These are phyloP conservation scores for Penstemon davidsonii DNA, from an alignment of 257 asterid genomes.

Conservation along the genomic window DNA sequence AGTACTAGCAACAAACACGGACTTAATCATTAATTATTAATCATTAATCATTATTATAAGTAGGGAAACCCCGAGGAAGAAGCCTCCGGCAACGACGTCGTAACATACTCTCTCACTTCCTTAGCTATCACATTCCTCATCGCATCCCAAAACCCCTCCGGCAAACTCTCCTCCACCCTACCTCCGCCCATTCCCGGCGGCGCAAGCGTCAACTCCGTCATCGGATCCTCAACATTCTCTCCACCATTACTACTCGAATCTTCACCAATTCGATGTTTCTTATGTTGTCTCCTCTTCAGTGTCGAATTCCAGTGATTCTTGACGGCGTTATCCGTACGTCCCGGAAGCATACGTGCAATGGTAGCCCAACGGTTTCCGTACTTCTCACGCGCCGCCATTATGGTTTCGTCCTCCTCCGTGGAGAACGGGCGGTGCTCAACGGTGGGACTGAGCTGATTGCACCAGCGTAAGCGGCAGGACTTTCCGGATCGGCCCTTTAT, in stretches of 20 bases:
- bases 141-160: slow-evolving; percentile 71
- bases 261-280: neutral
- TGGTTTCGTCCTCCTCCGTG: slow-evolving; percentile 60
- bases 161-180: slow-evolving; percentile 37
- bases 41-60: slow-evolving; percentile 3
- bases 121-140: slow-evolving; percentile 73
- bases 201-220: slow-evolving; percentile 68
- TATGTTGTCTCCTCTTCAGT: slow-evolving; percentile 47
- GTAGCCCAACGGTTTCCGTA: slow-evolving; percentile 89
- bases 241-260: slow-evolving; percentile 17
- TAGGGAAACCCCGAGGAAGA: slow-evolving; percentile 49
- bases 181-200: slow-evolving; percentile 65
- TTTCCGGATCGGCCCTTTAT: slow-evolving; percentile 82
- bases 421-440: slow-evolving; percentile 88
- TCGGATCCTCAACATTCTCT: slow-evolving; percentile 43
- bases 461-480: slow-evolving; percentile 83
- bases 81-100: slow-evolving; percentile 54
- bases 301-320: slow-evolving; percentile 89
- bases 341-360: slow-evolving; percentile 77
- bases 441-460: slow-evolving; percentile 76
- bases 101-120: slow-evolving; percentile 72
- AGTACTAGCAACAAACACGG: no score
- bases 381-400: slow-evolving; percentile 60
- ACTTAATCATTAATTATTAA: neutral
- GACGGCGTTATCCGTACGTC: slow-evolving; percentile 88